Base-by-base conservation (phyloP, 192 early-diverging fungal genomes). In the Thoreauomyces humboldtii region DNA sequence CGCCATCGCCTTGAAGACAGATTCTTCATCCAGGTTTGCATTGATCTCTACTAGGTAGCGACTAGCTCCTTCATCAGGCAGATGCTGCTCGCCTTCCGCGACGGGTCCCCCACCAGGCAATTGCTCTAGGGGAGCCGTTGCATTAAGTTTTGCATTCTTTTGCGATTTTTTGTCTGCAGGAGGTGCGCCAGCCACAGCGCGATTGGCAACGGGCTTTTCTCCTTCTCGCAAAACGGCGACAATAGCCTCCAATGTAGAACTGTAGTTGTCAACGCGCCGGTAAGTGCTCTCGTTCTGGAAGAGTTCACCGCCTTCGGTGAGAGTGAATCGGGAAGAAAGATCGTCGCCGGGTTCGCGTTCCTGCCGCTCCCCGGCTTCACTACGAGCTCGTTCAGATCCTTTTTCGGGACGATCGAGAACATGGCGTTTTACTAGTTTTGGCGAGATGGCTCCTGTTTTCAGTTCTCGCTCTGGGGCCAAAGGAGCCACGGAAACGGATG, bases 211-310 rank as follows among this genome's bases (percentile, higher is more conserved):
- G 4, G 41, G 41, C 55, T 70, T 75, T 25, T 78, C 79, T 3
- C 66, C 65, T 7, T 81, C 79, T 36, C 67, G 38, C 7, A 78
- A 25, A 17, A 70, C 19, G 2, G 61, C 61, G 7, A 81, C 12
- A 36, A 73, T 58, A 2, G 50, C 12, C 22, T 81, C 80, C 21
- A 73, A 41, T 3, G 71, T 73, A 1, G 60, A 33, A 22, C 42
- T 54, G 47, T 78, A 81, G 9, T 32, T 32, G 21, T 81, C 80
- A 17, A 73, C 51, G 7, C 76, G 50, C 27, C 69, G 73, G 31
- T 69, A 68, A 3, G 80, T 81, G 29, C 35, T 46, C 37, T 77
- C 75, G 44, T 70, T 74, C 14, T 73, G 42, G 47, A 81, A 81
- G 3, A 61, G 31, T 0, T 81, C 80, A 42, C 60, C 61, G 15